phyloP scores from a whole-genome alignment of 2,329 filamentous ascomycete genomes.

The Arthrobotrys megalospora region DNA sequence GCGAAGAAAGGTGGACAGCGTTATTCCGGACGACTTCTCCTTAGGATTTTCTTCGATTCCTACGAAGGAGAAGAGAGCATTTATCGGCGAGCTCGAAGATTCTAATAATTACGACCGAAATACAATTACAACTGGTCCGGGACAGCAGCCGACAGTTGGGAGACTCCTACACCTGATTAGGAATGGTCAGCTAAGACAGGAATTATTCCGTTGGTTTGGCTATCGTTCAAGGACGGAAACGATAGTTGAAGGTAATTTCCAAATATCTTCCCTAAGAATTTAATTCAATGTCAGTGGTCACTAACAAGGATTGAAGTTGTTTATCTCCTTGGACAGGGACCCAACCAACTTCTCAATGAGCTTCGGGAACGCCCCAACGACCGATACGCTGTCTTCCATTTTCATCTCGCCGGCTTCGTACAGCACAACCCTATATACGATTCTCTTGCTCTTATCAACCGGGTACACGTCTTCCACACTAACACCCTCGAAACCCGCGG shows the following conservation, averaged over 20 bases:
- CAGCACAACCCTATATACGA: not conserved
- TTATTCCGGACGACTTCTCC: not conserved
- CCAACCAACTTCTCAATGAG: not conserved
- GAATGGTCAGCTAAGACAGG: slow-evolving; percentile 1
- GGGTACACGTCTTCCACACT: slow-evolving; percentile 18
- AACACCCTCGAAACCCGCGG: slow-evolving; percentile 10
- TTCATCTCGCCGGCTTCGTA: not conserved
- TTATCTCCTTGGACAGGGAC: slow-evolving; percentile 13
- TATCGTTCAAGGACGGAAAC: slow-evolving; percentile 2
- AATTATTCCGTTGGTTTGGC: slow-evolving; percentile 18
- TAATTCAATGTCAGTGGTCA: too few species aligned
- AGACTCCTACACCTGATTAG: slow-evolving; percentile 12
- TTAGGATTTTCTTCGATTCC: not conserved
- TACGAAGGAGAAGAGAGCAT: slow-evolving; percentile 6
- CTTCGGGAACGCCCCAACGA: slow-evolving; percentile 14
- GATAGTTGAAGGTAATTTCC: slow-evolving; percentile 15
- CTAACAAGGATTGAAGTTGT: not conserved
- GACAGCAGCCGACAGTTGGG: slow-evolving; percentile 9
- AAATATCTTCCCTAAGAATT: not conserved
- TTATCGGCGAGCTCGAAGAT: slow-evolving; percentile 2
- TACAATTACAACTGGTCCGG: not conserved
- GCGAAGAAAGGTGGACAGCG: not conserved
- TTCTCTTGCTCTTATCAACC: not conserved
- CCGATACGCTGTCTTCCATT: slow-evolving; percentile 20
- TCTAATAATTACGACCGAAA: not conserved